Evolutionary conservation across 2,329 filamentous ascomycete species (phyloP).

Genomic region (Tympanopsis confertula): DNA sequence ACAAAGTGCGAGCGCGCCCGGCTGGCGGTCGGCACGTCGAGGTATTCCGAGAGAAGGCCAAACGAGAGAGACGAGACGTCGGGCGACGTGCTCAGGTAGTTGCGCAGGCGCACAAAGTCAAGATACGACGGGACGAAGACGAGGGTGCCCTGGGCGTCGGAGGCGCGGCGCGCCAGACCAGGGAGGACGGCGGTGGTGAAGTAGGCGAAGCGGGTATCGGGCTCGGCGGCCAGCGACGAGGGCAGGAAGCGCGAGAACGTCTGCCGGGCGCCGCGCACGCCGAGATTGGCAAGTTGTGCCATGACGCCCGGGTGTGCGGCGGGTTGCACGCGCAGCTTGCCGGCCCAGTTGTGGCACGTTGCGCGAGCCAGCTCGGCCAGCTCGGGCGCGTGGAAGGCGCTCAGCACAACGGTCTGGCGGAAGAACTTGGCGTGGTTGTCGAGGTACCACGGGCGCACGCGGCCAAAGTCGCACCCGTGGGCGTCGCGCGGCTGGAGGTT

Average conservation of each 20-base stretch:
- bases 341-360: conserved; percentile 70
- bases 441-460: conserved; percentile 82
- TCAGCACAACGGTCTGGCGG: conserved; percentile 74
- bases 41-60: conserved; percentile 81
- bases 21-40: conserved; percentile 64
- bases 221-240: conserved; percentile 58
- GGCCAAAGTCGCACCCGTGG: conserved; percentile 85
- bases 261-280: conserved; percentile 66
- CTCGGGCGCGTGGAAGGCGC: conserved; percentile 79
- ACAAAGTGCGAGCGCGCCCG: conserved; percentile 81
- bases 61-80: conserved; percentile 50
- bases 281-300: conserved; percentile 60
- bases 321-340: conserved; percentile 63
- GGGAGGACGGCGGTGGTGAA: conserved; percentile 77
- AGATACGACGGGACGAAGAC: conserved; percentile 89
- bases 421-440: conserved; percentile 70
- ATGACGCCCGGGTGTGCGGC: conserved; percentile 58
- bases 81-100: conserved; percentile 72
- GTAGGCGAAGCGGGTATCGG: conserved; percentile 81
- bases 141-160: conserved; percentile 51
- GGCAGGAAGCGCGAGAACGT: conserved; percentile 82
- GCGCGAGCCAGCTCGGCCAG: conserved; percentile 68
- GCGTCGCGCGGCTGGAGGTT: conserved; percentile 82
- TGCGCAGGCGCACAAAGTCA: conserved; percentile 86
- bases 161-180: conserved; percentile 56